These are phyloP conservation scores for Sequoiadendron giganteum DNA, from an alignment of 75 land plant genomes.

Conservation along the genomic window DNA sequence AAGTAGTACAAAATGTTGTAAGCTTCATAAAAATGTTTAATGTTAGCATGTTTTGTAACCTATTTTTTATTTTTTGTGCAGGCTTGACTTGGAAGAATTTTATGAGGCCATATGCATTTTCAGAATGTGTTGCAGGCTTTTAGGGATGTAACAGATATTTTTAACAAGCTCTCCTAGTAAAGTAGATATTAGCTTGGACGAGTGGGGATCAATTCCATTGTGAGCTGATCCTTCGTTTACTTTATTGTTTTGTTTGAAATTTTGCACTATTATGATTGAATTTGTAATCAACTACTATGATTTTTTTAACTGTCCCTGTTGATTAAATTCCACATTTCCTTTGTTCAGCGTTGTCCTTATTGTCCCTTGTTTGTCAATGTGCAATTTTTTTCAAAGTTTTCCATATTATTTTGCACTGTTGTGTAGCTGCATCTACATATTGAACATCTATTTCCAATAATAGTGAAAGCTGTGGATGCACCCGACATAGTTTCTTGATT, in stretches of 20 bases:
- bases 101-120: neutral
- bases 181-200: neutral
- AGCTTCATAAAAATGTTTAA: neutral
- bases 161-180: neutral
- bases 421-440: neutral
- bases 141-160: slow-evolving; percentile 1
- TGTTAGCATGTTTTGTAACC: neutral
- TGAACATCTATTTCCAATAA: neutral
- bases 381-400: neutral
- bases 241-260: neutral
- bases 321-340: neutral
- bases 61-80: neutral
- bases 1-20: neutral
- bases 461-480: neutral
- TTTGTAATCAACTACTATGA: neutral
- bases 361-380: neutral
- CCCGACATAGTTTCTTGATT: neutral
- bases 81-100: neutral
- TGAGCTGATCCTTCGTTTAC: neutral
- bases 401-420: neutral
- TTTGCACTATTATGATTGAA: neutral
- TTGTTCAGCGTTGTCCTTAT: neutral
- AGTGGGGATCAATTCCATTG: neutral
- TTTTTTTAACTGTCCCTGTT: neutral
- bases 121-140: slow-evolving; percentile 2